Percentiles rank a stretch among this genome's conserved stretches.
These are phyloP conservation scores for Achaetomium macrosporum DNA, from an alignment of 2,329 filamentous ascomycete species.

Conservation along the genomic window DNA sequence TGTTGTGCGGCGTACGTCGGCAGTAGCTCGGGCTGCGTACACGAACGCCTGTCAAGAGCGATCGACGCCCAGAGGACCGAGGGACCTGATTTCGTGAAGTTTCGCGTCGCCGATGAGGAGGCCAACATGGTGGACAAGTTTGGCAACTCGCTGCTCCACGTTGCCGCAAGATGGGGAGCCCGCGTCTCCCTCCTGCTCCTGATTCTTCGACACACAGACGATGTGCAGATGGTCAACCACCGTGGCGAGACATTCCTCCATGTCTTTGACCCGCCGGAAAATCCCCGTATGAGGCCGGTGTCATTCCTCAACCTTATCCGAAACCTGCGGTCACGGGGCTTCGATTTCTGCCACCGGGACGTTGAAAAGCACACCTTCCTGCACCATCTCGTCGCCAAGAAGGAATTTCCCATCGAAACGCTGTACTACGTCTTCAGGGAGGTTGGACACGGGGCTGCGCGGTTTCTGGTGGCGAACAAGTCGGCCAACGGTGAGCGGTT, in stretches of 20 bases:
- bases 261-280: slow-evolving; percentile 23
- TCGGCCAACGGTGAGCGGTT: slow-evolving; percentile 20
- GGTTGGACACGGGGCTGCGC: slow-evolving; percentile 23
- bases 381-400: slow-evolving; percentile 22
- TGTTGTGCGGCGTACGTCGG: slow-evolving; percentile 21
- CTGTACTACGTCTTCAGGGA: slow-evolving; percentile 24
- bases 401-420: slow-evolving; percentile 23
- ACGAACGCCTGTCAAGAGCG: slow-evolving; percentile 23
- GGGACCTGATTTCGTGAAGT: slow-evolving; percentile 21
- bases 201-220: slow-evolving; percentile 22
- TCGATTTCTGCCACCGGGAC: slow-evolving; percentile 25
- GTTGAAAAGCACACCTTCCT: slow-evolving; percentile 25
- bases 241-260: slow-evolving; percentile 27
- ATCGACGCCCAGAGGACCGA: slow-evolving; percentile 23
- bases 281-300: slow-evolving; percentile 20
- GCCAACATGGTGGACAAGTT: slow-evolving; percentile 24
- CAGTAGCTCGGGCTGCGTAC: slow-evolving; percentile 16
- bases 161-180: slow-evolving; percentile 25
- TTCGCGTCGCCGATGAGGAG: slow-evolving; percentile 23
- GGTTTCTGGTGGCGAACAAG: slow-evolving; percentile 25
- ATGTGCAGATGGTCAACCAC: slow-evolving; percentile 23
- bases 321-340: slow-evolving; percentile 21
- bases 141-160: slow-evolving; percentile 25
- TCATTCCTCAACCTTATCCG: slow-evolving; percentile 26
- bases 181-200: slow-evolving; percentile 23